Evolutionary conservation across 495 filamentous ascomycete genomes (phyloP), one percentile per base, ranked within the genome.

Genomic region (Xylaria acuta): DNA sequence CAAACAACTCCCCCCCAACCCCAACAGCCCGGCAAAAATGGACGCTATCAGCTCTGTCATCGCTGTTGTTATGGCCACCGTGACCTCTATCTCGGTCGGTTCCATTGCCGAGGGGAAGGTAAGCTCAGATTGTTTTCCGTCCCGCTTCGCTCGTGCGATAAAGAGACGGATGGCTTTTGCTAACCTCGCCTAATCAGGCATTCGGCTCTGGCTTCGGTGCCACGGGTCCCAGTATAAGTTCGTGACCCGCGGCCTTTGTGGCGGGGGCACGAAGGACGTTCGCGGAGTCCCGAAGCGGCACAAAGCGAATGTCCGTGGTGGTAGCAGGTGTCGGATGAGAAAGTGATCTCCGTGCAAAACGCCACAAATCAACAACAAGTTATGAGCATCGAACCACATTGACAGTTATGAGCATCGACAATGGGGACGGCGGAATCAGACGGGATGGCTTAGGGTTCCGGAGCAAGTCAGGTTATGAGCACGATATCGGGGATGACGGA

Each of bases 31-130:
- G 14, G 25, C 34, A 69, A 73, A n/a, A 53, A 73, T 73, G 71
- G 71, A 73, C 49, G 64, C 71, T 68, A 38, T 60, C 51, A 18
- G 32, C 63, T 59, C 70, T 60, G 25, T 41, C 36, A 27, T 68
- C 45, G 58, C 64, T 64, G 64, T 56, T 64, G 64, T 41, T n/a
- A 60, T 72, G 51, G 41, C 22, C 30, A n/a, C 64, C 54, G 53
- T 22, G 30, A 18, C 60, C 69, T 66, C 62, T 18, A 47, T 72
- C 41, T 73, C 56, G 43, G 71, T 54, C 45, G 54, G 54, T n/a
- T 51, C 70, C 40, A 54, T 56, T n/a, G 54, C 71, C 45, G 6
- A 69, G 64, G 63, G 64, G 64, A 73, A 68, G 71, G 71, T 73
- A 69, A 73, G 71, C 36, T 45, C 20, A 0, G 18, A 22, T 34